A percentile compares a stretch with the other conserved stretches of the same genome.
These are phyloP conservation scores for Gracilaria domingensis DNA, from an alignment of 23 red algal species.

Conservation along the genomic window DNA sequence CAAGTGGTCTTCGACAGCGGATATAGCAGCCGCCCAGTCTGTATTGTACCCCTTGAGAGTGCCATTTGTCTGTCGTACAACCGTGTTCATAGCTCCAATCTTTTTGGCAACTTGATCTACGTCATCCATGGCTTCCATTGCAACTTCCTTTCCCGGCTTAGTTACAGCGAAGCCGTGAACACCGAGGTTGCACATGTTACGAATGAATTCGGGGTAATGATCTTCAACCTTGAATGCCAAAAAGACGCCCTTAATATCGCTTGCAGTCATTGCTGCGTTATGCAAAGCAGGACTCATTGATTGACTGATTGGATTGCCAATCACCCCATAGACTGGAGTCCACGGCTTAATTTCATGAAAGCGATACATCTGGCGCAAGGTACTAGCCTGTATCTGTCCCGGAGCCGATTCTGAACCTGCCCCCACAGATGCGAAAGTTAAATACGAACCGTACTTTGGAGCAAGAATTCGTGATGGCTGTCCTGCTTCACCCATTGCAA, in stretches of 20 bases:
- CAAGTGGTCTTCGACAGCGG: slow-evolving; percentile 70
- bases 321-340: slow-evolving; percentile 85
- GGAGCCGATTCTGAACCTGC: slow-evolving; percentile 78
- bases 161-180: slow-evolving; percentile 92
- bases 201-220: slow-evolving; percentile 65
- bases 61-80: slow-evolving; percentile 71
- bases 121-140: slow-evolving; percentile 80
- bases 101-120: slow-evolving; percentile 79
- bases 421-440: slow-evolving; percentile 82
- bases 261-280: slow-evolving; percentile 68
- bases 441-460: slow-evolving; percentile 80
- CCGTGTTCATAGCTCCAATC: slow-evolving; percentile 96
- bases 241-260: slow-evolving; percentile 69
- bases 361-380: slow-evolving; percentile 72
- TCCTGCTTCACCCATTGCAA: slow-evolving; percentile 89
- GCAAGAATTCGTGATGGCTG: slow-evolving; percentile 77
- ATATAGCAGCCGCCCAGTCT: slow-evolving; percentile 91
- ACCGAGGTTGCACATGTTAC: slow-evolving; percentile 53
- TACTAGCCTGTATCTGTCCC: slow-evolving; percentile 77
- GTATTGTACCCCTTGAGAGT: slow-evolving; percentile 81
- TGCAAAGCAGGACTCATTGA: slow-evolving; percentile 91
- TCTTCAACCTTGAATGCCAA: slow-evolving; percentile 78
- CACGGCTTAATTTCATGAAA: slow-evolving; percentile 55
- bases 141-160: slow-evolving; percentile 90
- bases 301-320: slow-evolving; percentile 83